phyloP scores from a whole-genome alignment of 2,329 filamentous ascomycete species.

The Oidium heveae region DNA sequence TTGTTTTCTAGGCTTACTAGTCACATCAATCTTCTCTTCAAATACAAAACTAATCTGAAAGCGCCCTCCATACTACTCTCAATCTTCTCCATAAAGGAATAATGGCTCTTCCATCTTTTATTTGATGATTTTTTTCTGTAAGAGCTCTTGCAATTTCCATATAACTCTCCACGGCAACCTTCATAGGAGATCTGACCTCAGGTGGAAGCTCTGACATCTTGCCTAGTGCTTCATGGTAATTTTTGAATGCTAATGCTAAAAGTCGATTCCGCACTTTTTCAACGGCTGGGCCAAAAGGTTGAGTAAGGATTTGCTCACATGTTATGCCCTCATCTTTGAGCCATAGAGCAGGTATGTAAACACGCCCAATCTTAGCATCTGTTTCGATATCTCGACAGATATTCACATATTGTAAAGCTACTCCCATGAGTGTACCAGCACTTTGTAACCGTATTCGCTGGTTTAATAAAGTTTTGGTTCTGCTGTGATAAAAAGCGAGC shows the following conservation, averaged over 20 bases:
- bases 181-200: constrained; percentile 34
- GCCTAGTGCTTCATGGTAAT: constrained; percentile 27
- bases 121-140: constrained; percentile 16
- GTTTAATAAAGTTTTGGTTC: constrained; percentile 5
- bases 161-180: constrained; percentile 49
- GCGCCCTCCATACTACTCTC: constrained; percentile 30
- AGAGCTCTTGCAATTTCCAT: constrained; percentile 50
- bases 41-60: constrained; percentile 9
- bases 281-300: constrained; percentile 21
- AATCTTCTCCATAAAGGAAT: constrained; percentile 23
- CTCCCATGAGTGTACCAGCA: constrained; percentile 40
- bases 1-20: too few species aligned
- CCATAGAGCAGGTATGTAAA: constrained; percentile 44
- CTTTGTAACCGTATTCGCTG: constrained; percentile 21
- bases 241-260: constrained; percentile 31
- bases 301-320: constrained; percentile 26
- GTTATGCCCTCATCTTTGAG: constrained; percentile 29
- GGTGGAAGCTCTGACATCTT: constrained; percentile 35
- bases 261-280: constrained; percentile 26
- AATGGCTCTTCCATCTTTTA: constrained; percentile 19
- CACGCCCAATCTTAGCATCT: constrained; percentile 37
- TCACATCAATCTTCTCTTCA: too few species aligned
- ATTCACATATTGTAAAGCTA: constrained; percentile 54
- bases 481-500: constrained; percentile 33
- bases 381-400: constrained; percentile 48